Evolutionary conservation across 805 yeast genomes (phyloP), one percentile per base, ranked within the genome.

Genomic region (Kodamaea fukazawae): DNA sequence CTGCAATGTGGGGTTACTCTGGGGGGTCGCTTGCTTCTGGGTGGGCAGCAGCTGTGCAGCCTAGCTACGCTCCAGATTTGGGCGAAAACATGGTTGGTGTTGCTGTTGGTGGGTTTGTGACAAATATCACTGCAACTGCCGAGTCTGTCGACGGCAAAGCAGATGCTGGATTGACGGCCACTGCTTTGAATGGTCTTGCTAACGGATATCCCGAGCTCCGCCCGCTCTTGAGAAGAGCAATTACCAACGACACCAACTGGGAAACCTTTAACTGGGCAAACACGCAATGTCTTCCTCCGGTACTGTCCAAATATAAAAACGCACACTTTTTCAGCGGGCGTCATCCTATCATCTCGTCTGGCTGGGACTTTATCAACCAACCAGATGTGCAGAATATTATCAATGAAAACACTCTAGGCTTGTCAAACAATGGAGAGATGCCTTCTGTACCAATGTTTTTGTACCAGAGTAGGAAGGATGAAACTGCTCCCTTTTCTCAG

Each of bases 21-120:
- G 71, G 71, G 8, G 70, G 69, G 4, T 51, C 65, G 0, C 42
- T 63, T 20, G 65, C 70, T 11, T 38, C 61, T n/a, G 56, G 61
- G 2, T 65, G 70, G 70, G 69, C 68, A 10, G 60, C 64, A 2
- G 52, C 58, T 8, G 43, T 62, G 13, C 67, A 60, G 41, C 67
- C 68, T 7, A 34, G 45, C 2, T 65, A 65, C 40, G 70, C 70
- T 2, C 61, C 63, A 1, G 70, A 65, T 17, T 46, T 49, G 22
- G 18, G 44, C 52, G 17, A 32, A 27, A 32, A 37, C 43, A 7
- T 54, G 40, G 36, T 52, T 45, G 71, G 70, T 12, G 63, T 51
- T 9, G 63, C 63, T 2, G 18, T 63, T n/a, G 70, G 70, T 6
- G 70, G 70, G 4, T 52, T 61, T 51, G 61, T 58, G 9, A 54